phyloP scores from a whole-genome alignment of 176 grass and related monocot genomes.

The Neostapfia colusana region DNA sequence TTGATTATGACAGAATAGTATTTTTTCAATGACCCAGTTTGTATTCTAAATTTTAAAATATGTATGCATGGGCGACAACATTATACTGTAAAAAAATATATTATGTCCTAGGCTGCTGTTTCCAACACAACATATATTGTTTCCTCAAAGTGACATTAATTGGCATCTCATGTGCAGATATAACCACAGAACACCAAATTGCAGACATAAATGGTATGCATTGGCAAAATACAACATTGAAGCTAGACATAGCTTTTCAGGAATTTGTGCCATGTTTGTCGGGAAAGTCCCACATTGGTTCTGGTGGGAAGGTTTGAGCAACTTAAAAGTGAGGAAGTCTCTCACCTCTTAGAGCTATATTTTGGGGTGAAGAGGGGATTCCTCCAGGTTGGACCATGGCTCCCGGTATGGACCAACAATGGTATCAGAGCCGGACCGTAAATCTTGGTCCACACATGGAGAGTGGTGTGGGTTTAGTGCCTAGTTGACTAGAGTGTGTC shows the following conservation, averaged over 20 bases:
- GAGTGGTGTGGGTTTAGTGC: too few species aligned
- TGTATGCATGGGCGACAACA: background rate
- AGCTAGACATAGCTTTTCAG: background rate
- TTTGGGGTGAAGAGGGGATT: too few species aligned
- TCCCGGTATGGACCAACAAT: too few species aligned
- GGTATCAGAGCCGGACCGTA: too few species aligned
- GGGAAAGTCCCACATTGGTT: too few species aligned
- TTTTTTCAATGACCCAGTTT: background rate
- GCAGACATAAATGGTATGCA: background rate
- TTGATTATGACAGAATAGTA: background rate
- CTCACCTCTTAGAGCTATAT: too few species aligned
- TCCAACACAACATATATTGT: background rate
- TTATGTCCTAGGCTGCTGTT: background rate
- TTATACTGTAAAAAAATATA: constrained; percentile 8
- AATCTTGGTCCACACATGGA: too few species aligned
- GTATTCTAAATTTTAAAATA: background rate
- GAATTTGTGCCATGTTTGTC: background rate
- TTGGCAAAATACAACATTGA: background rate
- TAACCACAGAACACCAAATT: background rate
- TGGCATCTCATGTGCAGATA: background rate
- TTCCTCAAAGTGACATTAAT: background rate
- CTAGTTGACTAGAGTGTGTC: too few species aligned
- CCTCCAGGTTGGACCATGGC: too few species aligned
- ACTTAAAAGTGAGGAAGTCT: too few species aligned
- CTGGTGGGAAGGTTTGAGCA: too few species aligned